Conservation (phyloP, 2,329 filamentous ascomycete genomes). For the Leptodontidium sp. region DNA sequence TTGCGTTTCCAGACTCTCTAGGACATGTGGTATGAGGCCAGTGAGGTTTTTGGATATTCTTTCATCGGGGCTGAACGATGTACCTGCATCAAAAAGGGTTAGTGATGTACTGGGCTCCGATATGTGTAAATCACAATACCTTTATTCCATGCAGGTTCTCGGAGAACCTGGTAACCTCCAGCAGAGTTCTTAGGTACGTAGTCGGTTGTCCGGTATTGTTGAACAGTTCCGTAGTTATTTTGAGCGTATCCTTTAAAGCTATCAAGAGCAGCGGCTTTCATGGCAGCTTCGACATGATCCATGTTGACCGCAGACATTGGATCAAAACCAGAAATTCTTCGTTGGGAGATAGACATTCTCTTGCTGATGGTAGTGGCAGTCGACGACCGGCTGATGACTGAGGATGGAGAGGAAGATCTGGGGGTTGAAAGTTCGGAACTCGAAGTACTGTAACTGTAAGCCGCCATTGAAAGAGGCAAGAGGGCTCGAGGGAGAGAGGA, state of each 20-base stretch:
- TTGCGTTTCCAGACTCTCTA: conserved; percentile 67
- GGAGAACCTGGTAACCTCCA: conserved; percentile 67
- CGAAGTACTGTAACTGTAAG: conserved; percentile 38
- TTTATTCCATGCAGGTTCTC: conserved; percentile 72
- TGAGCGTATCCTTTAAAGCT: conserved; percentile 67
- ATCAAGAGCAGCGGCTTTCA: conserved; percentile 68
- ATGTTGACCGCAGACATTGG: conserved; percentile 56
- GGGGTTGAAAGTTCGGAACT: conserved; percentile 43
- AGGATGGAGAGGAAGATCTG: conserved; percentile 43
- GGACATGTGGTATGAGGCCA: conserved; percentile 70
- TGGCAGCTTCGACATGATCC: conserved; percentile 63
- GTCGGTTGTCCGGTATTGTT: conserved; percentile 61
- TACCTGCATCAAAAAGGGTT: conserved; percentile 53
- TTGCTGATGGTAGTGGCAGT: conserved; percentile 42
- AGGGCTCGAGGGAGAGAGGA: background rate
- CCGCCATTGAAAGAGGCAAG: conserved; percentile 39
- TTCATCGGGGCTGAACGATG: conserved; percentile 71
- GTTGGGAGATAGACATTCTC: conserved; percentile 42
- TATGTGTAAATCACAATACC: conserved; percentile 51
- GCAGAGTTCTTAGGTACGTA: conserved; percentile 61
- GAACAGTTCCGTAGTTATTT: conserved; percentile 62
- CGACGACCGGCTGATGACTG: conserved; percentile 41
- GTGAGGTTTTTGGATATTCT: conserved; percentile 71
- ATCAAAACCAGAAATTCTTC: conserved; percentile 43
- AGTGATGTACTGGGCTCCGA: background rate